phyloP scores from a whole-genome alignment of 2,329 filamentous ascomycete species.

The Cordyceps tenuipes region DNA sequence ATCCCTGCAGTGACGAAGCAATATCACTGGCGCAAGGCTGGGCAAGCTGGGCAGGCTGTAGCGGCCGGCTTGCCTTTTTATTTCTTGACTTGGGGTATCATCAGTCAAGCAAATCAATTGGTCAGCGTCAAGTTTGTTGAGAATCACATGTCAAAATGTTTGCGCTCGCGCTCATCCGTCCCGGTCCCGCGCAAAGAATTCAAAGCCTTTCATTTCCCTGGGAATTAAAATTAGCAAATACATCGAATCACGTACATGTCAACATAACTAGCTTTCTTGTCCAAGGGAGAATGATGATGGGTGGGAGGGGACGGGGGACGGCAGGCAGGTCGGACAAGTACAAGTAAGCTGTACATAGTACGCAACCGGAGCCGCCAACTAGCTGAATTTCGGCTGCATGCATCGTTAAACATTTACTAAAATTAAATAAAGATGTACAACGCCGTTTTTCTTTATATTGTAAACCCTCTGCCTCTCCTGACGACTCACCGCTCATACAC shows the following conservation, averaged over 20 bases:
- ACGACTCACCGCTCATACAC: conserved; percentile 5
- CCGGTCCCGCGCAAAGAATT: neutral
- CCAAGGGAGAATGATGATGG: neutral
- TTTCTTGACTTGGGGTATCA: neutral
- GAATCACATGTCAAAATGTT: conserved; percentile 10
- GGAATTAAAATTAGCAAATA: neutral
- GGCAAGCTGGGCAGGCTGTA: neutral
- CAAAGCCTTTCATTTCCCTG: neutral
- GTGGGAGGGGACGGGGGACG: neutral
- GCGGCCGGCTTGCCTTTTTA: neutral
- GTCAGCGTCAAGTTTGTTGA: conserved; percentile 7
- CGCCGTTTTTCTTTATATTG: neutral
- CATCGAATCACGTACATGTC: neutral
- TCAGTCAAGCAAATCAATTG: too few relatives aligned
- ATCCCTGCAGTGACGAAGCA: neutral
- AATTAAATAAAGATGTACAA: neutral
- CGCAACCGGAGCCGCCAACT: neutral
- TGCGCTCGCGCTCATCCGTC: neutral
- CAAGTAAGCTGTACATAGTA: too few relatives aligned
- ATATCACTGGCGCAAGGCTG: neutral
- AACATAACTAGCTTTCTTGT: neutral
- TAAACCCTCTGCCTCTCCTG: too few relatives aligned
- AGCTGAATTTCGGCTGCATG: neutral
- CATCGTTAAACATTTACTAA: too few relatives aligned
- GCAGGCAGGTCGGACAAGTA: neutral